Evolutionary conservation across 2,329 filamentous ascomycete genomes (phyloP).

Genomic region (Trichophyton verrucosum): DNA sequence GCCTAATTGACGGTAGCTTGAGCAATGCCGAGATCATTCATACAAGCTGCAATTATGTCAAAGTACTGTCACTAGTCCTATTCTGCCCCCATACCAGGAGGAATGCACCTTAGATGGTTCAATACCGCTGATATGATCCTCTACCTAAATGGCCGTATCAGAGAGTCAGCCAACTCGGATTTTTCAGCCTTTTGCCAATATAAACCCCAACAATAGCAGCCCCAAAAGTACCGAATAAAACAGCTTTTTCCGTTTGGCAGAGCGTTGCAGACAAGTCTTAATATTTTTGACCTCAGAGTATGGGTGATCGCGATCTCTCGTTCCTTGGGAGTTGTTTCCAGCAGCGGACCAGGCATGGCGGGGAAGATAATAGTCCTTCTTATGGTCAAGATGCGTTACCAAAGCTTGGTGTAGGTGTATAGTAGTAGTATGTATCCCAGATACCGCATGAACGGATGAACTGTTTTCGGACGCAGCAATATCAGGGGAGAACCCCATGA

Average conservation of each 20-base stretch:
- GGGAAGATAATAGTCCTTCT: not conserved
- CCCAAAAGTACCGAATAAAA: not conserved
- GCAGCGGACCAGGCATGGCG: not conserved
- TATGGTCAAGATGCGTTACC: not conserved
- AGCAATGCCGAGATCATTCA: not conserved
- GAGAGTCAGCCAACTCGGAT: not conserved
- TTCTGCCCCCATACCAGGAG: not conserved
- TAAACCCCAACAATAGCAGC: not conserved
- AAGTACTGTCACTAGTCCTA: not conserved
- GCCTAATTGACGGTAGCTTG: not conserved
- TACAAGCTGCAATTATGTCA: not conserved
- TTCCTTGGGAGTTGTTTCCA: not conserved
- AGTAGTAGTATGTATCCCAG: not conserved
- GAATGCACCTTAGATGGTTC: not conserved
- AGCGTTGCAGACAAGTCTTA: not conserved
- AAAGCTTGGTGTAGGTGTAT: not conserved
- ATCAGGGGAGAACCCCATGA: not conserved
- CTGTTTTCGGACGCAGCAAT: not conserved
- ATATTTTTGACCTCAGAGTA: not conserved
- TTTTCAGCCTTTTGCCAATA: not conserved
- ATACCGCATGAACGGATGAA: not conserved
- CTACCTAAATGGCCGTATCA: not conserved
- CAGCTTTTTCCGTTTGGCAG: not conserved
- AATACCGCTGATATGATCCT: not conserved
- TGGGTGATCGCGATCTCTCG: not conserved